Evolutionary conservation across 2,329 filamentous ascomycete species (phyloP), one percentile per base, ranked within the genome.

Genomic region (Talaromyces pinophilus): DNA sequence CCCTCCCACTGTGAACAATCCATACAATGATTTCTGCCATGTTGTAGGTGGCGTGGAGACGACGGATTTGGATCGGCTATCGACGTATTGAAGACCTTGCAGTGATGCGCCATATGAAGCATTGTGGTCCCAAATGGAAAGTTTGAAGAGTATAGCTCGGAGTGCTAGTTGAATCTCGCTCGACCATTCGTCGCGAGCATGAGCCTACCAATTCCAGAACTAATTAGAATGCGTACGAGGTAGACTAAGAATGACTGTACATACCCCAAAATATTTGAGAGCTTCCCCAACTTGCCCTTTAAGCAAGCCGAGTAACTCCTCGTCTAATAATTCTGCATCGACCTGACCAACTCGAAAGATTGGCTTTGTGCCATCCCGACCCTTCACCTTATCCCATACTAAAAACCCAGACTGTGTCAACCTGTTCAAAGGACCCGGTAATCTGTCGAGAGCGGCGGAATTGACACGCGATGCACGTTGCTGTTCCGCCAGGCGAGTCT

Each of bases 81-180:
- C 94, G 11, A 92, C 91, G 75, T 94, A 98, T 75, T 89, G 89
- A 33, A 99, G 85, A 69, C 96, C 96, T 78, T 99, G 95, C 60
- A 99, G 83, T 42, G 92, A 89, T 11, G 95, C 95, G 67, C 95
- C 95, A 78, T 99, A 98, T 5, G 92, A 96, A 46, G 95, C 92
- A 77, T 97, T 90, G 77, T 97, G 92, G 78, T 98, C 93, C 95
- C 95, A 99, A 67, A 99, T 89, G 17, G 91, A 92, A 69, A 99
- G 86, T 80, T 99, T 99, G 84, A 97, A 99, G 7, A 99, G 82
- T 2, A 93, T 82, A 1, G 90, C 87, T 57, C 94, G 86, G 65
- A 99, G 83, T 0, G 83, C 86, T 33, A 97, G 84, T 69, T 90
- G 84, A 63, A 98, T 94, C 80, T 98, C 95, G 62, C 91, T 85